Evolutionary conservation across 2,329 filamentous ascomycete species (phyloP), one percentile per base, ranked within the genome.

Genomic region (Huntiella abstrusa): DNA sequence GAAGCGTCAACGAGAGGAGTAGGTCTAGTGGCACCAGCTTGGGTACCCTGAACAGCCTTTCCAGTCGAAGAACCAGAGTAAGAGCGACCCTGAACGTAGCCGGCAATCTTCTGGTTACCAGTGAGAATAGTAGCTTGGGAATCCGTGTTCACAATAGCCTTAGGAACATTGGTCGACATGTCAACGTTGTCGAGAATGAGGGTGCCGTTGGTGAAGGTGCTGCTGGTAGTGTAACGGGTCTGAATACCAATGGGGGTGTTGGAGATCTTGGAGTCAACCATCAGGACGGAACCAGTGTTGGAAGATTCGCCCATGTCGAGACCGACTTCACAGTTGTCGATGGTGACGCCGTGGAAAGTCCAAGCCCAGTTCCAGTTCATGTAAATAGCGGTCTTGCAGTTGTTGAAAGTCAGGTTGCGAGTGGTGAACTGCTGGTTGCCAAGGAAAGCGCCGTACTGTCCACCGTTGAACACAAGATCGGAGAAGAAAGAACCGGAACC

Each of bases 311-410:
- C 59, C 76, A 93, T 84, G 62, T 92, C 81, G 52, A 92, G 66
- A 47, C 83, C 85, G 35, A 87, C 63, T n/a, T 67, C 64, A 58
- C 80, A 83, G 58, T 80, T 75, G 59, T 84, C 77, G 62, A 92
- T 83, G 40, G 64, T 70, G 34, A 92, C 54, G 33, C 74, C 80
- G 58, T 88, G 84, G 62, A 91, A 75, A 39, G 79, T 76, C 80
- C 82, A 92, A 13, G 77, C 68, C 85, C 85, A 93, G 65, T 88
- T 83, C 85, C 85, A 93, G 67, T 86, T 86, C 77, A 91, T 81
- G 64, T 74, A 84, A 52, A 93, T 76, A 51, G 82, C 85, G 2
- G 83, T 92, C 57, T 83, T 71, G 66, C 82, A 87, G 60, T 73
- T 70, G 59, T 82, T 83, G 70, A 92, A 92, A 33, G 71, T 80